Conservation (phyloP, 495 filamentous ascomycete genomes). For the Podospora appendiculata region DNA sequence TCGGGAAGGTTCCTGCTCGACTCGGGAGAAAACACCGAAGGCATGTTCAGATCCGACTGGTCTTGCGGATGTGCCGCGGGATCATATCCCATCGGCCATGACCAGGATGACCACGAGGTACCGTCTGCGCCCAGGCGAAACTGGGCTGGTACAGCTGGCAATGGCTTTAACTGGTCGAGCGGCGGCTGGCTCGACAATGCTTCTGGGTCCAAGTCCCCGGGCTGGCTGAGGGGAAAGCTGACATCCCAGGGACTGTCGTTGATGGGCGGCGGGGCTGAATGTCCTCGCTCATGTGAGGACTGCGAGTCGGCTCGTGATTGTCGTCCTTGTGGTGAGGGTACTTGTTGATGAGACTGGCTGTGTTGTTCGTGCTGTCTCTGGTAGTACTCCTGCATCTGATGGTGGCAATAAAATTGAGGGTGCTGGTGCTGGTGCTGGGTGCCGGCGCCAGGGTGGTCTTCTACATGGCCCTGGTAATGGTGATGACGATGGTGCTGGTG, state of each 20-base stretch:
- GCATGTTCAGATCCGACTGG: conserved; percentile 4
- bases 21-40: conserved; percentile 20
- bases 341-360: conserved; percentile 4
- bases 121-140: conserved; percentile 38
- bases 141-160: conserved; percentile 31
- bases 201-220: background rate
- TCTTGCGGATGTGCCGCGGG: conserved; percentile 8
- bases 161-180: conserved; percentile 23
- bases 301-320: conserved; percentile 20
- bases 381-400: conserved; percentile 27
- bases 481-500: background rate
- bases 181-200: conserved; percentile 1
- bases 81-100: conserved; percentile 24
- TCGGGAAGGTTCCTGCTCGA: conserved; percentile 9
- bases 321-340: conserved; percentile 12
- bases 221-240: conserved; percentile 6
- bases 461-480: background rate
- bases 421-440: background rate
- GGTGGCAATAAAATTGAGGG: conserved; percentile 9
- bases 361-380: conserved; percentile 6
- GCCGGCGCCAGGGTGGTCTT: background rate
- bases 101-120: conserved; percentile 35
- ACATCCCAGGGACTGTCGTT: conserved; percentile 37
- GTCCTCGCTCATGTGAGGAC: conserved; percentile 29
- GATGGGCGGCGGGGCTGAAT: conserved; percentile 36